Percentiles rank a stretch among this genome's conserved stretches.
phyloP scores from a whole-genome alignment of 2,329 filamentous ascomycete genomes.

The Fonsecaea erecta region DNA sequence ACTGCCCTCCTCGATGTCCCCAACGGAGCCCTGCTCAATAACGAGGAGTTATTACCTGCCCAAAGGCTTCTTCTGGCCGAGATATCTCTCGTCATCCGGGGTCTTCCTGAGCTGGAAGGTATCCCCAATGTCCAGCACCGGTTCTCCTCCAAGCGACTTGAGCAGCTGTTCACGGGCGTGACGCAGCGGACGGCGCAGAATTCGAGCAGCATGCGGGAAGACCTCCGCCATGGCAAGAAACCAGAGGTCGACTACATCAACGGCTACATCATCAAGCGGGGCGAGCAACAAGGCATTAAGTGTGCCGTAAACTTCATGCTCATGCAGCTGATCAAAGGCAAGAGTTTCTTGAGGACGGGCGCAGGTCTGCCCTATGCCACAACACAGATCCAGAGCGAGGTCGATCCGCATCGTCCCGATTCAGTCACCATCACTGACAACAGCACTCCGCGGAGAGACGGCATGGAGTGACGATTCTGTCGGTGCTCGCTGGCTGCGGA shows the following conservation, averaged over 20 bases:
- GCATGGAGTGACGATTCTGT: constrained; percentile 14
- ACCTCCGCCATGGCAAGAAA: constrained; percentile 63
- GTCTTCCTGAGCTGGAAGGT: constrained; percentile 72
- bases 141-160: constrained; percentile 65
- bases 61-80: constrained; percentile 76
- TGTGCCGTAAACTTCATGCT: constrained; percentile 75
- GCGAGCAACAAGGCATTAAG: constrained; percentile 72
- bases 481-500: constrained; percentile 3
- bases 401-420: constrained; percentile 15
- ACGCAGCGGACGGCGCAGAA: constrained; percentile 61
- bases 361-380: constrained; percentile 24
- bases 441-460: constrained; percentile 22
- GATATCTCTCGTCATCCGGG: constrained; percentile 70
- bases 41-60: constrained; percentile 66
- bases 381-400: constrained; percentile 19
- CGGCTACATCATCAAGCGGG: constrained; percentile 80
- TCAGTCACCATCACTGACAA: constrained; percentile 26
- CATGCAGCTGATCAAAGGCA: constrained; percentile 73
- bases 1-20: constrained; percentile 77
- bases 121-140: constrained; percentile 65
- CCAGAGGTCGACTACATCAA: constrained; percentile 87
- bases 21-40: constrained; percentile 73
- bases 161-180: constrained; percentile 62
- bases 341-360: constrained; percentile 35
- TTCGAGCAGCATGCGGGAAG: constrained; percentile 69